Conservation (phyloP, 495 filamentous ascomycete genomes). For the Aspergillus campestris region DNA sequence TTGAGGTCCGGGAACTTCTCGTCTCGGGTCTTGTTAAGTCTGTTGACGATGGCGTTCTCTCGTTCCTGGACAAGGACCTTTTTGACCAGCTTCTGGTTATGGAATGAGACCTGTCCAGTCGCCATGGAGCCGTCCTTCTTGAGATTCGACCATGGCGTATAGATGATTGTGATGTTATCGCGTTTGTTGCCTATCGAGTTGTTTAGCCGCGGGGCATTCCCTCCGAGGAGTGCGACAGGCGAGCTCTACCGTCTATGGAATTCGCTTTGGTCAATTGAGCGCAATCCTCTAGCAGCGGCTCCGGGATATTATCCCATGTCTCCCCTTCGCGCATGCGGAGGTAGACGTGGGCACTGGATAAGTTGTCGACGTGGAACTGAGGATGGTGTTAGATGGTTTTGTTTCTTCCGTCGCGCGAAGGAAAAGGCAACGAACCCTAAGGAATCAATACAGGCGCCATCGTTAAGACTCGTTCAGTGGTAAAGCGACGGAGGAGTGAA, state of each 20-base stretch:
- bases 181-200: constrained; percentile 76
- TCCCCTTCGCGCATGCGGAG: constrained; percentile 74
- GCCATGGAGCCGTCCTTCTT: constrained; percentile 96
- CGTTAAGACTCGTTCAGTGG: background rate
- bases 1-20: constrained; percentile 77
- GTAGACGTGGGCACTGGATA: constrained; percentile 95
- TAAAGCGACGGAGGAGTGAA: background rate
- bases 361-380: constrained; percentile 95
- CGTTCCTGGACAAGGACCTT: constrained; percentile 65
- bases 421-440: constrained; percentile 29
- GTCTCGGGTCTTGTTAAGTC: constrained; percentile 88
- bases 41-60: constrained; percentile 86
- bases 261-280: constrained; percentile 96
- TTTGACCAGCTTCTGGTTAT: constrained; percentile 78
- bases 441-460: constrained; percentile 3
- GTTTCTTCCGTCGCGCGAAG: background rate
- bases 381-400: constrained; percentile 11
- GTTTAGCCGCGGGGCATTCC: background rate
- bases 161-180: constrained; percentile 92
- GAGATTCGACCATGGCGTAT: constrained; percentile 96
- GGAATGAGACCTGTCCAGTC: constrained; percentile 88
- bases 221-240: background rate
- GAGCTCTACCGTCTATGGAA: constrained; percentile 75
- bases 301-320: constrained; percentile 74
- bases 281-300: constrained; percentile 72